Evolutionary conservation across 2,329 filamentous ascomycete species (phyloP), one percentile per base, ranked within the genome.

Genomic region (Cordyceps sp.): DNA sequence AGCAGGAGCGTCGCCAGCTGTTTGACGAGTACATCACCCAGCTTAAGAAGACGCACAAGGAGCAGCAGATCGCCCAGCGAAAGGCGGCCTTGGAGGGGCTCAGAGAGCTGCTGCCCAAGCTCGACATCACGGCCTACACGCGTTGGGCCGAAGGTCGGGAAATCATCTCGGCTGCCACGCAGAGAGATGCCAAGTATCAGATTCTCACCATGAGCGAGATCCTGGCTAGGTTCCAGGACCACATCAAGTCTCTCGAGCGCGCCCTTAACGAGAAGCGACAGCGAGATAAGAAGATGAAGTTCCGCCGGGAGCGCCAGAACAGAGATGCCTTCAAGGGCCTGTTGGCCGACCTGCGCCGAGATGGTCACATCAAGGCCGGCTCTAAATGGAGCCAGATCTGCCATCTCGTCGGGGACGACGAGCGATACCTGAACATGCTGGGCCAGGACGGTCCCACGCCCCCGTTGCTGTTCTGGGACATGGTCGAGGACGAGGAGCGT

Each of bases 401-500:
- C 42, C 73, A 79, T 1, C 52, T 78, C 30, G 69, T 98, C 42
- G 71, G 81, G 44, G 64, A 80, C 34, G 90, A 98, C 46, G 69
- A 78, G 30, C 81, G 86, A 42, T 96, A 93, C 55, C 67, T 64
- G 44, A 75, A 73, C 40, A 84, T 93, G 64, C 69, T 86, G 37
- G 86, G 85, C 32, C 83, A 92, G 49, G 58, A 70, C 36, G 86
- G 88, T 34, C 93, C 86, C 5, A 80, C 73, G 5, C 83, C 90
- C 12, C 67, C 93, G 41, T 85, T 96, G 46, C 64, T 98, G 6
- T 96, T 98, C 60, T 94, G 88, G 84, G 90, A 98, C 51, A 64
- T 86, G 30, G 68, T 96, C 18, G 90, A 96, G 52, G 85, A 93
- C 52, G 85, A 96, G 53, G 88, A 98, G 48, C 74, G 81, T 36